Evolutionary conservation across 2,329 filamentous ascomycete genomes (phyloP).

Genomic region (Coniochaeta pulveracea): DNA sequence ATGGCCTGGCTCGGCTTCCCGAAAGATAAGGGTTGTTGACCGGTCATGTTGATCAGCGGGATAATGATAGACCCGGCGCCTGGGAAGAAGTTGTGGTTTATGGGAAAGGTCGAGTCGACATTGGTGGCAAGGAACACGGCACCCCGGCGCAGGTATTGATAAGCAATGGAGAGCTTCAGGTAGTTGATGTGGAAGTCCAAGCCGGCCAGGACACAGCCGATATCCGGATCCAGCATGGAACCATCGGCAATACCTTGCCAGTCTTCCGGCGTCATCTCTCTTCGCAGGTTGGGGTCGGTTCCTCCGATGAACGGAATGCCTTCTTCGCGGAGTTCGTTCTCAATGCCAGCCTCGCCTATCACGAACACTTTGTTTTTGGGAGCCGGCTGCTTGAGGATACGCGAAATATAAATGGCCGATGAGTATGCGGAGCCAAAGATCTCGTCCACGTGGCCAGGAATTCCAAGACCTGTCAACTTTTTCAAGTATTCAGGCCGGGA

Average conservation of each 20-base stretch:
- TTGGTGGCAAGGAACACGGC: constrained; percentile 91
- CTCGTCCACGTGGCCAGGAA: constrained; percentile 73
- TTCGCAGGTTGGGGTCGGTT: constrained; percentile 66
- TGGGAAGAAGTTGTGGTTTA: constrained; percentile 73
- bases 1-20: constrained; percentile 97
- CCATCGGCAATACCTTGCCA: constrained; percentile 68
- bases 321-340: constrained; percentile 75
- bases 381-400: constrained; percentile 69
- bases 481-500: constrained; percentile 85
- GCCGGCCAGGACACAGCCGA: constrained; percentile 80
- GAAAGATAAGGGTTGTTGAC: constrained; percentile 60
- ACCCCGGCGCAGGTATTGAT: constrained; percentile 74
- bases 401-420: constrained; percentile 87
- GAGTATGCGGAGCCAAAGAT: constrained; percentile 96
- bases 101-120: constrained; percentile 79
- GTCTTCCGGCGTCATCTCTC: constrained; percentile 72
- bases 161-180: constrained; percentile 74
- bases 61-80: constrained; percentile 78
- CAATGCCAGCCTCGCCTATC: constrained; percentile 82
- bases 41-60: constrained; percentile 63
- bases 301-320: constrained; percentile 73
- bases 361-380: constrained; percentile 91
- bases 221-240: constrained; percentile 70
- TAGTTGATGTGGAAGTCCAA: constrained; percentile 95
- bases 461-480: constrained; percentile 74